Evolutionary conservation across 768 basidiomycete genomes (phyloP).

Genomic region (Leccinum uliginosum): DNA sequence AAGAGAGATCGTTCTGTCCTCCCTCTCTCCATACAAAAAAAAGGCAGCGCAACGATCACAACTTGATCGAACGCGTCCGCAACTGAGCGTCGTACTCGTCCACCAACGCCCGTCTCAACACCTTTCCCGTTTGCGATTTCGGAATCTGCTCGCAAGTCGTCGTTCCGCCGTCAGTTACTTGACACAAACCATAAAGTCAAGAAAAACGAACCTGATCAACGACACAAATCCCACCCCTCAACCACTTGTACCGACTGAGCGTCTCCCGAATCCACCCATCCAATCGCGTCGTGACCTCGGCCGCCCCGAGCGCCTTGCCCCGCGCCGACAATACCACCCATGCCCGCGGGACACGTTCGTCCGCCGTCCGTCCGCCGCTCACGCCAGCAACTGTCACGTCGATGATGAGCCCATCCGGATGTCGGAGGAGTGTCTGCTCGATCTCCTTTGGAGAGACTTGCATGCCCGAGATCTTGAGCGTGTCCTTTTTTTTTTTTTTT

Average conservation of each 20-base stretch:
- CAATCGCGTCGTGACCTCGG: slow-evolving; percentile 40
- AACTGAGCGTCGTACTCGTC: slow-evolving; percentile 46
- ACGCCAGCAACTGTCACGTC: slow-evolving; percentile 76
- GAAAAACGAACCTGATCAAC: slow-evolving; percentile 49
- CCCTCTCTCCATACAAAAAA: too few relatives aligned
- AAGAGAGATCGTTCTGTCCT: too few relatives aligned
- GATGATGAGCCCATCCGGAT: slow-evolving; percentile 57
- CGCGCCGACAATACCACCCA: slow-evolving; percentile 65
- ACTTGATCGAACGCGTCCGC: slow-evolving; percentile 18
- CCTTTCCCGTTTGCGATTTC: slow-evolving; percentile 71
- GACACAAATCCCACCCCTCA: slow-evolving; percentile 67
- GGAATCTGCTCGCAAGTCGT: slow-evolving; percentile 43
- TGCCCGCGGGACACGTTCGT: slow-evolving; percentile 73
- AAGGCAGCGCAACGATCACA: slow-evolving; percentile 11
- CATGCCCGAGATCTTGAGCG: slow-evolving; percentile 71
- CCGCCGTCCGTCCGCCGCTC: slow-evolving; percentile 59
- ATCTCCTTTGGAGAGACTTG: slow-evolving; percentile 83
- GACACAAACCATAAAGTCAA: neutral
- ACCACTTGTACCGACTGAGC: slow-evolving; percentile 72
- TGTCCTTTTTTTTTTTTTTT: slow-evolving; percentile 46
- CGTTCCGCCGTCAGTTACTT: neutral
- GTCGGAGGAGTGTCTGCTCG: slow-evolving; percentile 57
- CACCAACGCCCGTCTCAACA: slow-evolving; percentile 55
- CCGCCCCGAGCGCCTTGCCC: slow-evolving; percentile 48
- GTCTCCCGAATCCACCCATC: slow-evolving; percentile 59